Evolutionary conservation across 257 asterid species (phyloP), one percentile per base, ranked within the genome.

Genomic region (Salvia splendens): DNA sequence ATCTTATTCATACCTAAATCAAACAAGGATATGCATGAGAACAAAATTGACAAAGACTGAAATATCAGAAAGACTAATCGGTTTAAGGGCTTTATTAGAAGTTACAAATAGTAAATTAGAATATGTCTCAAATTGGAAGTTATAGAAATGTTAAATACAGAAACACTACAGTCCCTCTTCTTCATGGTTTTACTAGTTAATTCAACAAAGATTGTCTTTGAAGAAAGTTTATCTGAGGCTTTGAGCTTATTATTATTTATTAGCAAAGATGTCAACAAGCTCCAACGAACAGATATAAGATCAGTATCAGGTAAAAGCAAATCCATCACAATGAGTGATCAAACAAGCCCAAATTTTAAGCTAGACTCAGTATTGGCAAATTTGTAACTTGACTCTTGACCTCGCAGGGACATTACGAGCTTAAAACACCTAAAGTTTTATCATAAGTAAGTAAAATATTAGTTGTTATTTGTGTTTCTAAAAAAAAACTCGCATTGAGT

Each of bases 1-100:
- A 94, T 88, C 82, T 94, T 91, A 79, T 94, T 91, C 99, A 94
- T 94, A 67, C 97, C 99, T 94, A 52, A 70, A 65, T 60, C 72
- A 52, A 16, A 61, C 43, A 41, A 66, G n/a, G 17, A 32, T 14
- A 14, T 4, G 40, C 7, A 9, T 46, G 53, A 67, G 50, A 20
- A 24, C 33, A 61, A 59, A 66, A 32, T n/a, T 9, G 56, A 40
- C 30, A 14, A 48, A 36, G 11, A 6, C 15, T 28, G 35, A n/a
- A 49, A 33, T 10, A 48, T 64, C n/a, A 8, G 14, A 30, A 12
- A 51, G 50, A 38, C 42, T 30, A 51, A n/a, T n/a, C n/a, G 8
- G 12, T 28, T 41, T 14, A n/a, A 35, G 46, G 36, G 58, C 6
- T 40, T 14, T 47, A 35, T 8, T 40, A 40, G 9, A 40, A 40